Base-by-base conservation (phyloP, 306 rosid species). In the Calophaca sinica region DNA sequence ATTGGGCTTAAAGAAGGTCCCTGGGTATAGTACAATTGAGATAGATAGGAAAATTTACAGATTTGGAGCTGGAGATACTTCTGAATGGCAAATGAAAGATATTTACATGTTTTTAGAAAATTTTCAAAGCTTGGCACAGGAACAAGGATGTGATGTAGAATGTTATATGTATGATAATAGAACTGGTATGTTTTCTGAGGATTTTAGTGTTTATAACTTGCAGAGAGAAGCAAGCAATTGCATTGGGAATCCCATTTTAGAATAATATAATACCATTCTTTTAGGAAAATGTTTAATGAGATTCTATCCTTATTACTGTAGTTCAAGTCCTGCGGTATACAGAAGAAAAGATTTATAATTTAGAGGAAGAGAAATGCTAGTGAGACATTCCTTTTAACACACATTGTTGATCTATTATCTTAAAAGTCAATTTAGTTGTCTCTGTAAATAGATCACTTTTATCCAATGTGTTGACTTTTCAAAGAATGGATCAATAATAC, bases 21-120 rank as follows among this genome's bases (percentile, higher is more conserved):
- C 97, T 5, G 98, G 96, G 14, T 89, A 75, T 76, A 94, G 98
- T 76, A 59, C 91, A 50, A 85, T 94, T 70, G 89, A 91, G 83
- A 78, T 91, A 79, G 88, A 86, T 76, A 85, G 84, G 68, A 79
- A 63, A 86, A 87, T 85, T 53, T 84, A 78, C 62, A 87, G 89
- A 84, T 89, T 91, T 71, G 96, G 91, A 75, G 93, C 96, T 62
- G 91, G 96, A 60, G 89, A 84, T 76, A 60, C 87, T 76, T 80
- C 85, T 82, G 81, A 80, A 70, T 73, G 82, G 82, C 79, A 85
- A 81, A 73, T 82, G 82, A 79, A 83, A 13, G 87, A 87, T 84
- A 79, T 82, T 33, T 78, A 36, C 62, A 68, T 53, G 50, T 75
- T 81, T 76, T 57, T 84, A 52, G 84, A 90, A 39, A 84, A 80